A percentile compares a stretch with the other conserved stretches of the same genome.
phyloP scores from a whole-genome alignment of 805 yeast species.

The Pichia nakasei region DNA sequence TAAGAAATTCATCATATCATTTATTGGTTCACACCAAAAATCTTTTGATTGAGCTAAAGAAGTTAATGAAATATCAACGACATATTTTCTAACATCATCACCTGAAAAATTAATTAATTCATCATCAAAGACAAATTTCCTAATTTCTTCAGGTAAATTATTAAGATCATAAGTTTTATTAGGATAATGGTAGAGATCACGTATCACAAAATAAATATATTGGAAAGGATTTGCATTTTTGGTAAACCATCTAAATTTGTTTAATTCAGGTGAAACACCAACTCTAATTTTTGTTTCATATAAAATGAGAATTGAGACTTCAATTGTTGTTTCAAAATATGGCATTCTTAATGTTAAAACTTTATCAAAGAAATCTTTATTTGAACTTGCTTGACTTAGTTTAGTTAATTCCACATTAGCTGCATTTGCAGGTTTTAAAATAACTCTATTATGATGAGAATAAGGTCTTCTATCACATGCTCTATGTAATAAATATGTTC shows the following conservation, averaged over 20 bases:
- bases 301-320: conserved; percentile 6
- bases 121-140: conserved; percentile 6
- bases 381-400: conserved; percentile 2
- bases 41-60: background rate
- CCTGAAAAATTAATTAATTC: conserved; percentile 4
- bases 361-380: conserved; percentile 6
- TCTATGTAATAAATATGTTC: conserved; percentile 8
- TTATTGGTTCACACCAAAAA: conserved; percentile 3
- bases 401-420: conserved; percentile 4
- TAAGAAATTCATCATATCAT: conserved; percentile 8
- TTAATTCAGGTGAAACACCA: conserved; percentile 3
- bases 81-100: conserved; percentile 8
- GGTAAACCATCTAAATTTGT: conserved; percentile 11
- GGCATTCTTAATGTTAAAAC: conserved; percentile 3
- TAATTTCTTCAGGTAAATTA: conserved; percentile 8
- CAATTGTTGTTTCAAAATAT: conserved; percentile 2
- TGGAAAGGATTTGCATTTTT: conserved; percentile 12
- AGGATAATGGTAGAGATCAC: conserved; percentile 11
- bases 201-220: conserved; percentile 9
- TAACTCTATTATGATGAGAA: conserved; percentile 9
- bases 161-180: conserved; percentile 4
- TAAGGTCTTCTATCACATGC: conserved; percentile 7
- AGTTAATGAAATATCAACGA: conserved; percentile 6
- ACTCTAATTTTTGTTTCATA: conserved; percentile 10
- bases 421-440: conserved; percentile 6